Base-by-base conservation (phyloP, 2,329 filamentous ascomycete genomes). In the Phoma sp. region DNA sequence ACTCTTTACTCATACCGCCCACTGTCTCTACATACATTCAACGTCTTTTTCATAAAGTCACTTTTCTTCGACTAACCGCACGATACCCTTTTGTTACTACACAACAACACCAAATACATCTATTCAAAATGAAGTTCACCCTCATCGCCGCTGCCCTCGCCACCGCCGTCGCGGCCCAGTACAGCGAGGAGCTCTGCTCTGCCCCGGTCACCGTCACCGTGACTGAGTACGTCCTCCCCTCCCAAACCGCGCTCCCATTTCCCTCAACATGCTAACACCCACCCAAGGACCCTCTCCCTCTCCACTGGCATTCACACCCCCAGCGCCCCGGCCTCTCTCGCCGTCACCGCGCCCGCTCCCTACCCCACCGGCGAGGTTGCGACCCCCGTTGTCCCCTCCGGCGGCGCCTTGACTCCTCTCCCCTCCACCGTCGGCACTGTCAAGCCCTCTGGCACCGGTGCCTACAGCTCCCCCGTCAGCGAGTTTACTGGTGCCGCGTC, bases 401-500 rank as follows among this genome's bases (percentile, higher is more conserved):
- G 69, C 32, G 32, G 40, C 3, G 32, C 14, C 10, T 22, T 18
- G 36, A 57, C 49, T 22, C 48, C 60, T 8, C 50, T 48, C 10
- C 47, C 59, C 9, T 52, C 62, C 40, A 43, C 39, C 38, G 35
- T 37, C 35, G 64, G 60, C 43, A 64, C 67, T 32, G 56, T 52
- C 32, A 42, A 49, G 27, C 61, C 65, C 4, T 61, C 60, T 24
- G 66, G 64, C 11, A 70, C 66, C 24, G 64, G 64, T 29, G 40
- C 61, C 4, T 65, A 61, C 53, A 50, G 59, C 40, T 50, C 64
- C 18, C 60, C 65, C 23, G 55, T 60, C 29, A 56, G 62, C 11
- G 56, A 66, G 52, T 74, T 72, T 63, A 72, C 71, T 32, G 70
- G 70, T 45, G 70, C 71, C 36, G 71, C 72, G 38, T 61, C 58